Percentiles rank a stretch among this genome's conserved stretches.
Evolutionary conservation across 331 rosid species (phyloP).

Genomic region (Phaseolus coccineus): DNA sequence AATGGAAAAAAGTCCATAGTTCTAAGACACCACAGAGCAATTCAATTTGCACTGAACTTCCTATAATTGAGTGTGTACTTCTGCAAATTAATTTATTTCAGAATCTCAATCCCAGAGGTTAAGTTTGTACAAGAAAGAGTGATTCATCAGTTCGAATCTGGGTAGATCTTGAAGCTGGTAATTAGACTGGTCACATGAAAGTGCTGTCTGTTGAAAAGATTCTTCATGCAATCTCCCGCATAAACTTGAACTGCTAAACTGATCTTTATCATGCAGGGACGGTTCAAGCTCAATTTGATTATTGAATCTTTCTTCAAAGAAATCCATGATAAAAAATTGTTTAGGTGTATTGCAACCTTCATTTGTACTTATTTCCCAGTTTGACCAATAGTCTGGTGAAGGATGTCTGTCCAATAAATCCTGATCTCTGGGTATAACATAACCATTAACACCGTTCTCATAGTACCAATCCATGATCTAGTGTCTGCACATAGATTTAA

Average conservation of each 20-base stretch:
- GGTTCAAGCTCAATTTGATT: constrained; percentile 54
- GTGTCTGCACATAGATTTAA: constrained; percentile 43
- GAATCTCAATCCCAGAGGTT: constrained; percentile 66
- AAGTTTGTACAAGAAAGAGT: constrained; percentile 75
- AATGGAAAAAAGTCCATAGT: no score
- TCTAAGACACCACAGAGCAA: constrained; percentile 44
- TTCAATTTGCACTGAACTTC: constrained; percentile 51
- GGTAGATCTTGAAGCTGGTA: constrained; percentile 61
- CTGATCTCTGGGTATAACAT: constrained; percentile 57
- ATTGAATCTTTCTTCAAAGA: constrained; percentile 47
- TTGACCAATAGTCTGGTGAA: constrained; percentile 69
- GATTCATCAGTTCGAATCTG: constrained; percentile 58
- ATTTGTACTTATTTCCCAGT: constrained; percentile 61
- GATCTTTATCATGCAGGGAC: constrained; percentile 59
- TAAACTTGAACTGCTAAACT: constrained; percentile 60
- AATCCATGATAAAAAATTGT: constrained; percentile 50
- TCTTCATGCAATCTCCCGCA: constrained; percentile 59
- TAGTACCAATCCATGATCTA: constrained; percentile 68
- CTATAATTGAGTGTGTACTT: constrained; percentile 38
- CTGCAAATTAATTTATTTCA: constrained; percentile 43
- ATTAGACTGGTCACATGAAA: constrained; percentile 45
- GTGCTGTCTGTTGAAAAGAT: constrained; percentile 50
- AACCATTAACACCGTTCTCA: constrained; percentile 55
- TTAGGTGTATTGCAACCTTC: constrained; percentile 52
- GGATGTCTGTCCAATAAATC: constrained; percentile 64